A percentile compares a stretch with the other conserved stretches of the same genome.
Evolutionary conservation across 352 stramenopile species (phyloP).

Genomic region (Peronosclerospora sorghi): DNA sequence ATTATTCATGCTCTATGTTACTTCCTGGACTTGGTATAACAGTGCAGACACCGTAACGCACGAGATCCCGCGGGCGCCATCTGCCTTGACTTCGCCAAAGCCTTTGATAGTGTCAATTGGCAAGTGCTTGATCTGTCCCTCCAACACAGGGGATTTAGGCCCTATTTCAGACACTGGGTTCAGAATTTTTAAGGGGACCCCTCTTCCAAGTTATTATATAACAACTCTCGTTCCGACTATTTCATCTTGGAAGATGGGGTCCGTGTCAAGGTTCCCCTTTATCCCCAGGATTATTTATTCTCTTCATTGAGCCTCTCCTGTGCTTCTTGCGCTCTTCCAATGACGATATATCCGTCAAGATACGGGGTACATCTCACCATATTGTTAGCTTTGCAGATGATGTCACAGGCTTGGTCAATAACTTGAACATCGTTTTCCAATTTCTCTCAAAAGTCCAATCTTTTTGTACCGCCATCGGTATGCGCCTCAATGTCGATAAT

Average conservation of each 20-base stretch:
- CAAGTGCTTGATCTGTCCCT: not conserved
- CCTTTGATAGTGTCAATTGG: slow-evolving; percentile 6
- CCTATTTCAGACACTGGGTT: not conserved
- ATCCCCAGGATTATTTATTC: too few relatives aligned
- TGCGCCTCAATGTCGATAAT: not conserved
- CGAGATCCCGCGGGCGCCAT: not conserved
- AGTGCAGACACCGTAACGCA: not conserved
- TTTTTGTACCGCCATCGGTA: not conserved
- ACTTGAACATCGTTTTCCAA: not conserved
- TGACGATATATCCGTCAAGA: not conserved
- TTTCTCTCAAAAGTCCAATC: not conserved
- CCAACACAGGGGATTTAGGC: not conserved
- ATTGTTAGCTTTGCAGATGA: not conserved
- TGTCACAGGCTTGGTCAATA: not conserved
- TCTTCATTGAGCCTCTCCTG: not conserved
- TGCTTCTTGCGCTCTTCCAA: not conserved
- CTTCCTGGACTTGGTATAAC: not conserved
- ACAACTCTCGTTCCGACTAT: too few relatives aligned
- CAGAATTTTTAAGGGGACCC: too few relatives aligned
- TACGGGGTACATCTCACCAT: not conserved
- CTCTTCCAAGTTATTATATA: too few relatives aligned
- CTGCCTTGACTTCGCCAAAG: slow-evolving; percentile 2
- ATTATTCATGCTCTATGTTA: not conserved
- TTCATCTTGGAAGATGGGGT: too few relatives aligned
- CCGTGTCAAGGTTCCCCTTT: too few relatives aligned